Conservation (phyloP, 179 eudicot genomes). For the Spergularia azorica region DNA sequence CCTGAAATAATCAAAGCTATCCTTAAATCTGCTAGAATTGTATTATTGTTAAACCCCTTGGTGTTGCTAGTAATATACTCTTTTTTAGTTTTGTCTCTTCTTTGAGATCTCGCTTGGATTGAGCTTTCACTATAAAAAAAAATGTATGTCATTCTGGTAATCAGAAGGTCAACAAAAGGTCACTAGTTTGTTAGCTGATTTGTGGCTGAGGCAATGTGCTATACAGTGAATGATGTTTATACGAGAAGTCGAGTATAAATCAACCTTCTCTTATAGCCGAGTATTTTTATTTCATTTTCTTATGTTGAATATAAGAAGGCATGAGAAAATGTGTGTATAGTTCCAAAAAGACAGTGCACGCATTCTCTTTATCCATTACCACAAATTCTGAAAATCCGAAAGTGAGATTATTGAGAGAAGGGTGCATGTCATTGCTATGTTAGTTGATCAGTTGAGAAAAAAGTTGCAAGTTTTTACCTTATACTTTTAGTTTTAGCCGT, state of each 20-base stretch:
- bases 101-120: background rate
- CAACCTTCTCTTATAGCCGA: too few species aligned
- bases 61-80: too few species aligned
- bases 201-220: background rate
- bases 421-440: conserved; percentile 14
- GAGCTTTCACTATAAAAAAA: background rate
- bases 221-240: background rate
- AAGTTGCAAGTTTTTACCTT: conserved; percentile 13
- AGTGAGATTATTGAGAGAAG: background rate
- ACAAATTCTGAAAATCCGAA: background rate
- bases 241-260: too few species aligned
- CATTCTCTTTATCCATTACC: too few species aligned
- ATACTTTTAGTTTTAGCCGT: conserved; percentile 24
- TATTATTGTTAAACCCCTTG: too few species aligned
- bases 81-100: background rate
- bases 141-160: background rate
- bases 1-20: too few species aligned
- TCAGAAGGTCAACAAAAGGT: background rate
- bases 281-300: too few species aligned
- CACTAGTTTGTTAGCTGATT: background rate
- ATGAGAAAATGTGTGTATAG: too few species aligned
- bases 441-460: background rate
- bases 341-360: too few species aligned
- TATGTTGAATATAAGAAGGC: too few species aligned
- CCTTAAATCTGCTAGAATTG: too few species aligned